Conservation (phyloP, 441 rosid genomes). For the Metrosideros polymorpha region DNA sequence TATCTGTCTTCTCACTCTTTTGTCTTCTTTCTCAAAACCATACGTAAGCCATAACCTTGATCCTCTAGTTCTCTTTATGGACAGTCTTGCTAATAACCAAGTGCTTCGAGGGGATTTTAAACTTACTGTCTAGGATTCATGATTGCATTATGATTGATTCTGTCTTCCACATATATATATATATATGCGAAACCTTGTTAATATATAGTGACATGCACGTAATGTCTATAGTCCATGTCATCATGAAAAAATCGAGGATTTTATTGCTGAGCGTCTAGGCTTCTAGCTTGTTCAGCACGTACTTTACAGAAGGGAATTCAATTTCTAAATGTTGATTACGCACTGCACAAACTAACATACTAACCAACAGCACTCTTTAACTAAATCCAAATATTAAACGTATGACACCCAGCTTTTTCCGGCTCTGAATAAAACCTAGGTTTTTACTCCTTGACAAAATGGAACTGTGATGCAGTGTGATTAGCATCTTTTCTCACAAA, state of each 20-base stretch:
- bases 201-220: too few relatives aligned
- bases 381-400: background rate
- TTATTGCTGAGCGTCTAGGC: background rate
- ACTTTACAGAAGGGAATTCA: background rate
- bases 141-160: too few relatives aligned
- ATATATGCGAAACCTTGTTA: too few relatives aligned
- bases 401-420: background rate
- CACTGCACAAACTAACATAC: background rate
- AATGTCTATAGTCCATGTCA: background rate
- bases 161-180: too few relatives aligned
- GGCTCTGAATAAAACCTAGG: background rate
- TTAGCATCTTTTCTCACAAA: background rate
- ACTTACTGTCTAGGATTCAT: background rate
- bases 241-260: background rate
- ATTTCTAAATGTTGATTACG: background rate
- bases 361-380: background rate
- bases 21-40: background rate
- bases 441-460: background rate
- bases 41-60: background rate
- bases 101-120: background rate
- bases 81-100: background rate
- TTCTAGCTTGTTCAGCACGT: background rate
- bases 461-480: background rate
- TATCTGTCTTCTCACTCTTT: background rate
- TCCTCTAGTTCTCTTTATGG: background rate